Base-by-base conservation (phyloP, 176 grass and related monocot species). In the Eremochloa ophiuroides region DNA sequence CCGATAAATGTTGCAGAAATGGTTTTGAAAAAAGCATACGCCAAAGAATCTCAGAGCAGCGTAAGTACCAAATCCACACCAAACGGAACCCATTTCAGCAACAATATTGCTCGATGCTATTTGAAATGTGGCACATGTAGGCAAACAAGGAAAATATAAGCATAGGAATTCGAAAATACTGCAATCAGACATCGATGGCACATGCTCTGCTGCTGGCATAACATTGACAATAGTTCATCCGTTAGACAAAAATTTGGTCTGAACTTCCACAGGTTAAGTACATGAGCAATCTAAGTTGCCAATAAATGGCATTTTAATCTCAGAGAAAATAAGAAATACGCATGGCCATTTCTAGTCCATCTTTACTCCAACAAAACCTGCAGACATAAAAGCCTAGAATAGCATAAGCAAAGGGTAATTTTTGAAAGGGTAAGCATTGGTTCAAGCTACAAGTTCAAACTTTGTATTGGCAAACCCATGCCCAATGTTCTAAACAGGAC, bases 261-360 rank as follows among this genome's bases (percentile, higher is more conserved):
- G 75, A 76, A 89, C 43, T 90, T 86, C 44, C 16, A 62, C 58
- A 59, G 67, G 67, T 90, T 78, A 48, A 62, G 85, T 61, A 81
- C 87, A 84, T n/a, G 51, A 81, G 30, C 77, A 78, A 59, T 76
- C 55, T 48, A 75, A 27, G 30, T 42, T 76, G 71, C 71, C 77
- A 71, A 71, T 64, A 68, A 48, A 76, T 33, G 76, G 47, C 70
- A 62, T 33, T 55, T 81, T 56, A 1, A 46, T 53, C 51, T 80
- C 53, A 41, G 48, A 22, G 62, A 48, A n/a, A 88, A 46, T 28
- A 61, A 88, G 37, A 83, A 79, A 60, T 29, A 66, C 16, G 22
- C 82, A 75, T 30, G 25, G 41, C 62, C 53, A 55, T 48, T 10
- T 74, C 82, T 85, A 60, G 51, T 26, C 25, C 58, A 61, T 15